Base-by-base conservation (phyloP, 2,329 filamentous ascomycete species). In the Fusarium tupiense region DNA sequence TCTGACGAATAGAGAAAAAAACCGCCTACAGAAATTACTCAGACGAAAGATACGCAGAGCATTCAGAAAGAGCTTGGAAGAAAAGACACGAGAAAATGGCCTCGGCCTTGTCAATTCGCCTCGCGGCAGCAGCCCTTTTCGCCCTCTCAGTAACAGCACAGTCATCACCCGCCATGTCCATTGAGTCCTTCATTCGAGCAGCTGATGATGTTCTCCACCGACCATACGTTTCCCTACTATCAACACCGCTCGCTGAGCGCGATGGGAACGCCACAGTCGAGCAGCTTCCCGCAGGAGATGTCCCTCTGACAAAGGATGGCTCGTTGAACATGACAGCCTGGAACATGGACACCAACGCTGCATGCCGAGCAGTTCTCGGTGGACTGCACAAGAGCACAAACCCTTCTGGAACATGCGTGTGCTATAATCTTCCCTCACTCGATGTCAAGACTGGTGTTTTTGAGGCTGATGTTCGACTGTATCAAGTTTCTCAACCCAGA, bases 361-460 rank as follows among this genome's bases (percentile, higher is more conserved):
- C 91, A 29, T 96, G 94, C 81, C 84, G 83, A 50, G 77, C 83
- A 29, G 86, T 88, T 14, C 85, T 96, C 24, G 80, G 82, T 6
- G 80, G 83, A 33, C 85, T 94, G 56, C 84, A 85, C 20, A 84
- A 87, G 68, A 89, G 91, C 47, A 88, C 89, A 31, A 96, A 95
- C 75, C 92, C 93, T 10, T 92, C 93, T 16, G 94, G 94, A 58
- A 89, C 94, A 54, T 92, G 92, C 67, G 89, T 94, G 54, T 97
- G 94, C 87, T 96, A 96, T 85, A 97, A 96, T 80, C 83, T 97
- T 31, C 91, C 92, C 1, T 90, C 89, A 44, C 87, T 94, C 65
- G 88, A 96, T 83, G 90, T 89, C 76, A 82, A 82, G 9, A 91
- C 89, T 2, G 93, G 93, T 37, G 85, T 90, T 22, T 96, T 96